Evolutionary conservation across 176 grass and related monocot species (phyloP).

Genomic region (Pharus latifolius): DNA sequence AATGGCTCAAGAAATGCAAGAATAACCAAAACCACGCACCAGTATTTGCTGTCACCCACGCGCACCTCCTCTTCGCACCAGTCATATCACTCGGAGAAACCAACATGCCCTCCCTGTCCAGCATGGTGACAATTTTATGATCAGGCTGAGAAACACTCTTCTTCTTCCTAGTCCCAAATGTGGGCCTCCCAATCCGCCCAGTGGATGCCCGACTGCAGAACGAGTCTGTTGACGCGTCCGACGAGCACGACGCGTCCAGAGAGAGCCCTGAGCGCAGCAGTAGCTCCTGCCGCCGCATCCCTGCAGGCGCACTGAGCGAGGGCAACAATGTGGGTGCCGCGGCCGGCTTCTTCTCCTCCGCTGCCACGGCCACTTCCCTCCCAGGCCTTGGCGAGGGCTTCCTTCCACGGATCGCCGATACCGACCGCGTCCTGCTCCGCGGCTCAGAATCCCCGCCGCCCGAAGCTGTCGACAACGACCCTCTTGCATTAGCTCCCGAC

Average conservation of each 20-base stretch:
- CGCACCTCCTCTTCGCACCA: conserved; percentile 61
- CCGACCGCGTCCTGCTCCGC: conserved; percentile 34
- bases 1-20: neutral
- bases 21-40: conserved; percentile 21
- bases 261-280: conserved; percentile 75
- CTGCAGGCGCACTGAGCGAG: conserved; percentile 27
- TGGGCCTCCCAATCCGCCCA: conserved; percentile 57
- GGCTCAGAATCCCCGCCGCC: conserved; percentile 32
- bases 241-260: conserved; percentile 85
- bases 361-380: neutral
- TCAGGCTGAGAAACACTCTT: conserved; percentile 28
- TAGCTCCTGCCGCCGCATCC: conserved; percentile 63
- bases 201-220: conserved; percentile 98
- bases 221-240: conserved; percentile 77
- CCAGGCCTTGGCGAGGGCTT: conserved; percentile 40
- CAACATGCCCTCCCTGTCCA: conserved; percentile 35
- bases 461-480: conserved; percentile 24
- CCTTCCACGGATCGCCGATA: conserved; percentile 40
- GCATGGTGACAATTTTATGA: conserved; percentile 33
- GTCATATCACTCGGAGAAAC: conserved; percentile 19
- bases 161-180: conserved; percentile 33
- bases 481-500: conserved; percentile 32
- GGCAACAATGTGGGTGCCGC: conserved; percentile 33
- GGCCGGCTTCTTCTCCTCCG: conserved; percentile 31
- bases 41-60: conserved; percentile 84